Conservation (phyloP, 148 eudicot genomes). For the Camellia lanceoleosa region DNA sequence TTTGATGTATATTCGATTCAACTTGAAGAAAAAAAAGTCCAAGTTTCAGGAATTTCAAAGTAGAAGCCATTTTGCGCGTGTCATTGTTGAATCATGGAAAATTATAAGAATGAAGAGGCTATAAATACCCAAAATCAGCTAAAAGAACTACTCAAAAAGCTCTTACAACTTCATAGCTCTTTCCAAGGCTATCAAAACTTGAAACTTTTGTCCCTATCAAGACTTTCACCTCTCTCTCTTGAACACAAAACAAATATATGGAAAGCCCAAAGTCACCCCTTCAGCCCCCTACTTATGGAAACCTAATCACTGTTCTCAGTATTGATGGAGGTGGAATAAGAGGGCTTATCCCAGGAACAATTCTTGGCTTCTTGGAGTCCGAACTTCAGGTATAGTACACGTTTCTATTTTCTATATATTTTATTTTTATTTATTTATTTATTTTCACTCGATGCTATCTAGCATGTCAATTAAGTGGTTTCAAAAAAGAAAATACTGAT, state of each 20-base stretch:
- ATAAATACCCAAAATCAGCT: slow-evolving; percentile 5
- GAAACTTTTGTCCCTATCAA: neutral
- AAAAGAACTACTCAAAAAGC: neutral
- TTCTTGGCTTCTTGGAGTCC: slow-evolving; percentile 16
- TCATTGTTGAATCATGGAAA: neutral
- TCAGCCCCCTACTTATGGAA: slow-evolving; percentile 22
- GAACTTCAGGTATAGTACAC: slow-evolving; percentile 15
- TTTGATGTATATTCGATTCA: neutral
- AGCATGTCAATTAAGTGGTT: neutral
- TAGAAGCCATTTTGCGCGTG: neutral
- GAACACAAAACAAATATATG: neutral
- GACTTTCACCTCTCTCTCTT: neutral
- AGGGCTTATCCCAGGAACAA: slow-evolving; percentile 23
- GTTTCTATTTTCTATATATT: neutral
- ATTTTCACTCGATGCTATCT: neutral
- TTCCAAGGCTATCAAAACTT: neutral
- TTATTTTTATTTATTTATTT: neutral
- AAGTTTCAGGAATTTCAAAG: neutral
- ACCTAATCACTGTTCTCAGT: slow-evolving; percentile 19
- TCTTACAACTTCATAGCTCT: neutral
- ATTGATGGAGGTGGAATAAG: slow-evolving; percentile 30
- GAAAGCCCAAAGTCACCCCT: slow-evolving; percentile 1
- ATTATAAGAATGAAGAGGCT: neutral
- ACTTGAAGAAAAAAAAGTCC: neutral
- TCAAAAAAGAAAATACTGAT: neutral